Base-by-base conservation (phyloP, 257 asterid genomes). In the Lycium barbarum region DNA sequence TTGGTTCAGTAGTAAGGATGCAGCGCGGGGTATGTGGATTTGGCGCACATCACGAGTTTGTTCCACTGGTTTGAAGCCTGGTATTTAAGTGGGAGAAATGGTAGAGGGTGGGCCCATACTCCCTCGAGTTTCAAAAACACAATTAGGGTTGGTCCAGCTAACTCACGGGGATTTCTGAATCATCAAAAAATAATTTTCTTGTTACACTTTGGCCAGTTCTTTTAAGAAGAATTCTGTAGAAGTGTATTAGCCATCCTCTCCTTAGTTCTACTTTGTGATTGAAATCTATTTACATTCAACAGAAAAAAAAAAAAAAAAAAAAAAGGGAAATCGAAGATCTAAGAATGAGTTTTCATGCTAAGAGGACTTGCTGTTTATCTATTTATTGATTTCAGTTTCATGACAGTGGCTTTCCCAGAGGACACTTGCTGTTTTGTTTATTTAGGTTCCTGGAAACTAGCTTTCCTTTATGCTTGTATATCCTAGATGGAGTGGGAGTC, bases 51-150 rank as follows among this genome's bases (percentile, higher is more conserved):
- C 67, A n/a, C 4, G 36, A 7, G 67, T n/a, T 61, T 5, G 13
- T 20, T 3, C 33, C 53, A 70, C 79, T 38, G 20, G 47, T 67
- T 67, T 12, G 79, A 38, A 38, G 53, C 78, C 33, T 70, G 53
- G 78, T 70, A 8, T 70, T 38, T 17, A 70, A 70, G 15, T 70
- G 54, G 53, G 33, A 70, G 54, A 38, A 38, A 18, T 12, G 51
- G 51, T 68, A 68, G 76, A 68, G 51, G 53, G 26, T 38, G 79
- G 54, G 26, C 33, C 33, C 54, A 2, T 70, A 17, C 14, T 70
- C 54, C 79, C 54, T 70, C 54, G 22, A 70, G 33, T 70, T 70
- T 70, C 79, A 70, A 70, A 70, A 17, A 14, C 54, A 70, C 33
- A 70, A 20, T 38, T 15, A 15, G 79, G 79, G 78, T 14, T 7